These are phyloP conservation scores for Trichocomaceae sp. DNA, from an alignment of 2,329 filamentous ascomycete species.

Conservation along the genomic window DNA sequence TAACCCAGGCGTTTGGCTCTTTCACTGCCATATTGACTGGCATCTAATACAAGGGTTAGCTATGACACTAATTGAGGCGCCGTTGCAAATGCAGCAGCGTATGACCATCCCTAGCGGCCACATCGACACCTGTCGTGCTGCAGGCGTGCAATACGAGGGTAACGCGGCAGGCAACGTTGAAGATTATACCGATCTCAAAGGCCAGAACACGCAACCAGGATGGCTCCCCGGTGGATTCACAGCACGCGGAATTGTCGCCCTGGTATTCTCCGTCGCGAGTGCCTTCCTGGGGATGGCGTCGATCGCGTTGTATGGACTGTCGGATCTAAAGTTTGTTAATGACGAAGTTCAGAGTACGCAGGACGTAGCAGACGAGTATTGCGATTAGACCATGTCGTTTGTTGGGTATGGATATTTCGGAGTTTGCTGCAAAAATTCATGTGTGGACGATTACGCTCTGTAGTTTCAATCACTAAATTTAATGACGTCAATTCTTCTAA, in stretches of 20 bases:
- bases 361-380: neutral
- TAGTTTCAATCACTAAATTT: neutral
- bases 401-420: no score
- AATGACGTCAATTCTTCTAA: neutral
- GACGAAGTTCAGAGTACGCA: neutral
- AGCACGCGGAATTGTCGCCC: slow-evolving; percentile 60
- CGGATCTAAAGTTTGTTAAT: slow-evolving; percentile 11
- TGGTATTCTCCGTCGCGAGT: slow-evolving; percentile 63
- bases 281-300: slow-evolving; percentile 62
- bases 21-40: slow-evolving; percentile 80
- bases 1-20: slow-evolving; percentile 56
- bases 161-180: slow-evolving; percentile 67
- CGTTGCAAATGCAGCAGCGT: slow-evolving; percentile 54
- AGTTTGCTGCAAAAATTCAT: neutral
- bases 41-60: slow-evolving; percentile 62
- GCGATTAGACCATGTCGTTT: neutral
- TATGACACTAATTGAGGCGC: slow-evolving; percentile 59
- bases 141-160: slow-evolving; percentile 48
- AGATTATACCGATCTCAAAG: slow-evolving; percentile 56
- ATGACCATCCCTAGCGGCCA: slow-evolving; percentile 47
- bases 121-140: slow-evolving; percentile 20
- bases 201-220: slow-evolving; percentile 50
- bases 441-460: neutral
- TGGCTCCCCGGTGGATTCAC: slow-evolving; percentile 63
- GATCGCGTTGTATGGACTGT: slow-evolving; percentile 46